Conservation (phyloP, 2,329 filamentous ascomycete species). For the Alternaria arbusti region DNA sequence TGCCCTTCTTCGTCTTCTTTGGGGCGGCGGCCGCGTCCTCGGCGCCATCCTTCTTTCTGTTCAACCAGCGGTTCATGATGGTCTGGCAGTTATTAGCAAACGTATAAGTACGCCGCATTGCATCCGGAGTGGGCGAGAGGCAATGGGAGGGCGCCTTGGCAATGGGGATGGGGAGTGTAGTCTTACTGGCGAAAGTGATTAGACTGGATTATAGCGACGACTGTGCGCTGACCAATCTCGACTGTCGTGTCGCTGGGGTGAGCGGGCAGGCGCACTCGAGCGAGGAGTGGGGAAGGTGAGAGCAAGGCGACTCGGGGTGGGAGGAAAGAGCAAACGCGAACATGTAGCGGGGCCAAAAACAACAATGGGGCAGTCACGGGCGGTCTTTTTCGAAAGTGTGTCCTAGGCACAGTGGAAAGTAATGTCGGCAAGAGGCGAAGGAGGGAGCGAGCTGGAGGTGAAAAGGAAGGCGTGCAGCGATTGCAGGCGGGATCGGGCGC, state of each 20-base stretch:
- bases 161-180: not conserved
- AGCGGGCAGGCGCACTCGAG: slow-evolving; percentile 14
- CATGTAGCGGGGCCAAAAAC: slow-evolving; percentile 34
- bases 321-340: slow-evolving; percentile 24
- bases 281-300: slow-evolving; percentile 4
- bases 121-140: slow-evolving; percentile 6
- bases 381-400: not conserved
- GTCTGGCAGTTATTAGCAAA: slow-evolving; percentile 30
- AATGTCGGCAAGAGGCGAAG: not conserved
- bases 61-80: slow-evolving; percentile 78
- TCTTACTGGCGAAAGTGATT: slow-evolving; percentile 22
- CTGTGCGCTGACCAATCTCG: slow-evolving; percentile 2
- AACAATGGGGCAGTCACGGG: not conserved
- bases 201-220: not conserved
- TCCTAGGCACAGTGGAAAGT: slow-evolving; percentile 1
- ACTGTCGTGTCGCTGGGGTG: not conserved
- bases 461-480: slow-evolving; percentile 5
- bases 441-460: not conserved
- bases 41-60: slow-evolving; percentile 67
- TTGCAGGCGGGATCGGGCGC: not conserved
- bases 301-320: slow-evolving; percentile 10
- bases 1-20: slow-evolving; percentile 54
- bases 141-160: not conserved
- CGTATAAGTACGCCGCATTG: not conserved
- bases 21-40: slow-evolving; percentile 30